These are phyloP conservation scores for Apiospora pterosperma DNA, from an alignment of 2,329 filamentous ascomycete genomes.

Conservation along the genomic window DNA sequence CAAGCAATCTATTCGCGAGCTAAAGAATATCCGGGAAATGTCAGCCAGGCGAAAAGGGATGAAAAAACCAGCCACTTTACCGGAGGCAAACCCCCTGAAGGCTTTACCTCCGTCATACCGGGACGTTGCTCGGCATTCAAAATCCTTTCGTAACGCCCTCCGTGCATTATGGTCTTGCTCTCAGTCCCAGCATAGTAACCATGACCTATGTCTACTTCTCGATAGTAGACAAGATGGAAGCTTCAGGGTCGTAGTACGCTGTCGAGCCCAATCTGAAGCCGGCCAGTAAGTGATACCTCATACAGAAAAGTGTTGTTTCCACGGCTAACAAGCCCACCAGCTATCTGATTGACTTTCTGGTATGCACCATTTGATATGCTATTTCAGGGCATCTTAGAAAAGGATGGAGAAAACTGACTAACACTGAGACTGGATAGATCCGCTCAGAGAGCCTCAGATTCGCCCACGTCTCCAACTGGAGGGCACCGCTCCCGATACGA, in stretches of 20 bases:
- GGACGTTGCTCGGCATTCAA: conserved; percentile 1
- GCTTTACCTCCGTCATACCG: conserved; percentile 4
- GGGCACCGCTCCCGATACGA: too few relatives aligned
- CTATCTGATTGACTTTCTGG: too few relatives aligned
- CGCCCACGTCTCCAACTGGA: too few relatives aligned
- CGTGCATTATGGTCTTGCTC: conserved; percentile 9
- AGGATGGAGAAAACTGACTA: too few relatives aligned
- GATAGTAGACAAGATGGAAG: conserved; percentile 4
- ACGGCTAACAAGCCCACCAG: too few relatives aligned
- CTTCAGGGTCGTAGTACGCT: conserved; percentile 6
- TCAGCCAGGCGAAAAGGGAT: conserved; percentile 6
- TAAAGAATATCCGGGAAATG: conserved; percentile 11
- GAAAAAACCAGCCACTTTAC: neutral
- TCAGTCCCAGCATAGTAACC: conserved; percentile 5
- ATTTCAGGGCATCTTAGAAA: too few relatives aligned
- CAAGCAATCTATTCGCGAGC: conserved; percentile 10
- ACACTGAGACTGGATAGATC: too few relatives aligned
- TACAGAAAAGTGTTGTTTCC: too few relatives aligned
- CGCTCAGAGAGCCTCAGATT: too few relatives aligned
- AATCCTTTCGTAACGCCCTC: conserved; percentile 7
- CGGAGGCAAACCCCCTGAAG: neutral
- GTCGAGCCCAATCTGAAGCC: neutral
- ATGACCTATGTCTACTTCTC: conserved; percentile 6
- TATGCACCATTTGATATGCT: too few relatives aligned
- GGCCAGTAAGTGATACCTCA: neutral